phyloP scores from a whole-genome alignment of 2,329 filamentous ascomycete species.

The Colletotrichum sp. region DNA sequence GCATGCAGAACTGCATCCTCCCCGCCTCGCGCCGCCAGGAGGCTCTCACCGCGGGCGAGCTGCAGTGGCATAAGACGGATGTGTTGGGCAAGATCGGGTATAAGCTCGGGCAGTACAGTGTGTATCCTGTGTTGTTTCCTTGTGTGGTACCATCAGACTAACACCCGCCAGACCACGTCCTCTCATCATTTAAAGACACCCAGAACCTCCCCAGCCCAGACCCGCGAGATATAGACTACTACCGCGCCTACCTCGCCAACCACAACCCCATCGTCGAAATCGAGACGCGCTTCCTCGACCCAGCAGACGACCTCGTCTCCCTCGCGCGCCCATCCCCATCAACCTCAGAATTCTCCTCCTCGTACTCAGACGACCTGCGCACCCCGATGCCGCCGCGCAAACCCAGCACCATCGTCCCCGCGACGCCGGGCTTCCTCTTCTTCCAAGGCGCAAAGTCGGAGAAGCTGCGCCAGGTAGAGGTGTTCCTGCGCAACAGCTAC shows the following conservation, averaged over 20 bases:
- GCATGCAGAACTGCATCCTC: slow-evolving; percentile 46
- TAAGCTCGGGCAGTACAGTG: slow-evolving; percentile 74
- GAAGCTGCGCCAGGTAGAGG: not conserved
- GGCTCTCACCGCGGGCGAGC: slow-evolving; percentile 53
- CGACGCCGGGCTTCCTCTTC: not conserved
- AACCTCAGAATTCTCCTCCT: not conserved
- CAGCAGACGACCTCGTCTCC: slow-evolving; percentile 59
- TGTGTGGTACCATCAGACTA: not conserved
- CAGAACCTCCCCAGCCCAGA: slow-evolving; percentile 55
- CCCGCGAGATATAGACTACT: slow-evolving; percentile 52
- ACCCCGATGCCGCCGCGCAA: slow-evolving; percentile 22
- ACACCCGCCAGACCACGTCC: slow-evolving; percentile 54
- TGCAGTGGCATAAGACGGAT: slow-evolving; percentile 66
- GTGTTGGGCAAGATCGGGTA: slow-evolving; percentile 67
- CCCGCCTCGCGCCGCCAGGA: slow-evolving; percentile 68
- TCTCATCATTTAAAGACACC: slow-evolving; percentile 62
- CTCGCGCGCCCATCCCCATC: slow-evolving; percentile 25
- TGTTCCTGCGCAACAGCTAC: not conserved
- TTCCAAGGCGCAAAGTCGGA: slow-evolving; percentile 3
- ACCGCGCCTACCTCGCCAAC: slow-evolving; percentile 59
- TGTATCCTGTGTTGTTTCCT: too few species aligned
- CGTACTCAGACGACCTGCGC: slow-evolving; percentile 6
- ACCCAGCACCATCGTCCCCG: not conserved
- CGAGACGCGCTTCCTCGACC: slow-evolving; percentile 66
- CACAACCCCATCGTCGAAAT: slow-evolving; percentile 60